A percentile compares a stretch with the other conserved stretches of the same genome.
Conservation (phyloP, 345 rosid species). For the Murraya paniculata region DNA sequence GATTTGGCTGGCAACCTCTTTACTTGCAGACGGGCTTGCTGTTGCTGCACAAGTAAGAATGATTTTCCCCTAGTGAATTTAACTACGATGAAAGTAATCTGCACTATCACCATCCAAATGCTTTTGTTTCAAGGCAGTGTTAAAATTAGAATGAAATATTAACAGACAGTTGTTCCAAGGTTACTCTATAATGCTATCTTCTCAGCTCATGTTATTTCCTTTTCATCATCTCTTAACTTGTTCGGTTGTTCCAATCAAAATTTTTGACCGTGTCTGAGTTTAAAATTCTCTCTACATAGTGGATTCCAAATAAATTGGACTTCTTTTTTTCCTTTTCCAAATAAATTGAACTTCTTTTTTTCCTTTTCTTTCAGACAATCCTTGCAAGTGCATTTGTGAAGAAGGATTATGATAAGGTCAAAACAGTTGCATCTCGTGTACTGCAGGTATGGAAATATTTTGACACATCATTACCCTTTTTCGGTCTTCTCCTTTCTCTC, state of each 20-base stretch:
- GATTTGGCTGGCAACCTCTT: conserved; percentile 65
- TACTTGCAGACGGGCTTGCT: conserved; percentile 73
- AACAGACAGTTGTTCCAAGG: not conserved
- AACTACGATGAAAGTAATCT: not conserved
- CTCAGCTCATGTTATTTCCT: not conserved
- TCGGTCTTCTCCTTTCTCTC: not conserved
- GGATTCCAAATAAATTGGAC: not conserved
- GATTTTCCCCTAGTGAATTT: not conserved
- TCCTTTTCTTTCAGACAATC: conserved; percentile 35
- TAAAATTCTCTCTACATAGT: not conserved
- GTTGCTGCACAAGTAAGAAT: conserved; percentile 65
- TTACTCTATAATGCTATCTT: not conserved
- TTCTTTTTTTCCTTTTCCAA: not conserved
- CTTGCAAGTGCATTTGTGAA: conserved; percentile 61
- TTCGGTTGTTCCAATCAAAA: not conserved
- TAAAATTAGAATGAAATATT: not conserved
- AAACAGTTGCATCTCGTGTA: conserved; percentile 43
- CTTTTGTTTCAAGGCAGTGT: not conserved
- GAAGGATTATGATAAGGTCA: conserved; percentile 39
- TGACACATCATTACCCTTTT: not conserved
- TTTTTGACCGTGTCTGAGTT: not conserved
- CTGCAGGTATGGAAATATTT: conserved; percentile 40
- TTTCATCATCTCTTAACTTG: not conserved
- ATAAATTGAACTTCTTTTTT: not conserved
- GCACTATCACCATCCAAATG: not conserved